These are phyloP conservation scores for Metahyphopichia silvanorum DNA, from an alignment of 805 yeast genomes.

Conservation along the genomic window DNA sequence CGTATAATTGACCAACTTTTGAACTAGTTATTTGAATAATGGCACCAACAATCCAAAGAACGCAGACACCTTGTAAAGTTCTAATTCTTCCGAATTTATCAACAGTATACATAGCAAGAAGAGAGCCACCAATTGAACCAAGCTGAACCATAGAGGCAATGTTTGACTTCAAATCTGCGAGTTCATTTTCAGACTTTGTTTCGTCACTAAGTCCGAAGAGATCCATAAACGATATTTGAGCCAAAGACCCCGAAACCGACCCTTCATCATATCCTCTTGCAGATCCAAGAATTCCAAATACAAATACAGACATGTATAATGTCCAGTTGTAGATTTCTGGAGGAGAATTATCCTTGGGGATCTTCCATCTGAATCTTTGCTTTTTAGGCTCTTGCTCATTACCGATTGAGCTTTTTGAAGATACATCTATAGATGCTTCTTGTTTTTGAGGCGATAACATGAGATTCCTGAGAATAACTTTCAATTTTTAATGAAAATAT, in stretches of 20 bases:
- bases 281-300: conserved; percentile 54
- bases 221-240: conserved; percentile 39
- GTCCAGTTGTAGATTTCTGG: conserved; percentile 45
- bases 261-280: conserved; percentile 63
- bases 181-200: conserved; percentile 23
- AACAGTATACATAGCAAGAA: conserved; percentile 45
- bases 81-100: conserved; percentile 52
- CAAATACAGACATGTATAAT: conserved; percentile 41
- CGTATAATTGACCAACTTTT: conserved; percentile 48
- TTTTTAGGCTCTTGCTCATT: too few species aligned
- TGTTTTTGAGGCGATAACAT: too few species aligned
- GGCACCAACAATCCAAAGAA: conserved; percentile 44
- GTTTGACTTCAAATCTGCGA: conserved; percentile 50
- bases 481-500: too few species aligned
- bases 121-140: conserved; percentile 53
- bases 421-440: too few species aligned
- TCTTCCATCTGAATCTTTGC: conserved; percentile 13
- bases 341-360: conserved; percentile 33
- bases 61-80: conserved; percentile 42
- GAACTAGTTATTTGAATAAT: conserved; percentile 47
- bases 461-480: too few species aligned
- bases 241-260: conserved; percentile 41
- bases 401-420: too few species aligned
- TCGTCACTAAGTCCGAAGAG: conserved; percentile 45
- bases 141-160: conserved; percentile 58